Evolutionary conservation across 2,329 filamentous ascomycete species (phyloP).

Genomic region (Aspergillus pseudotamarii): DNA sequence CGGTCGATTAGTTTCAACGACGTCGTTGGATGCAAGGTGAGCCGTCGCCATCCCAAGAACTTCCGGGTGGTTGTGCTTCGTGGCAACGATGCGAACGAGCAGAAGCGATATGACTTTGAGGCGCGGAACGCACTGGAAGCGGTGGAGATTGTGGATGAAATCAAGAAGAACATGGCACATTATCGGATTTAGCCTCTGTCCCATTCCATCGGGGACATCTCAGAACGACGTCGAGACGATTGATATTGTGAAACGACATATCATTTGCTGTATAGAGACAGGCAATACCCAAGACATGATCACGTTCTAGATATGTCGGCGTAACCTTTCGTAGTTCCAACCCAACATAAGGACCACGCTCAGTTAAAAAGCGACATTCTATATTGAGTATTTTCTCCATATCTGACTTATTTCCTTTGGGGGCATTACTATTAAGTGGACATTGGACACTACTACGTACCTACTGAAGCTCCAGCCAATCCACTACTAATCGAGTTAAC

Average conservation of each 20-base stretch:
- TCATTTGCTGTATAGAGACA: not conserved
- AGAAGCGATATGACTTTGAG: constrained; percentile 70
- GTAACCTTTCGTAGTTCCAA: not conserved
- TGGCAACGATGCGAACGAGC: constrained; percentile 63
- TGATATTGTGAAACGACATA: not conserved
- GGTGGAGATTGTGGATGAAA: constrained; percentile 64
- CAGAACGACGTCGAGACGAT: not conserved
- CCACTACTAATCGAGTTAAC: too few species aligned
- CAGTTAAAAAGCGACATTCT: too few species aligned
- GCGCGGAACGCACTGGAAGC: constrained; percentile 60
- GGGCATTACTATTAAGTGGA: not conserved
- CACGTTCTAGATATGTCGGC: not conserved
- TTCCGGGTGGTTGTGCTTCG: constrained; percentile 64
- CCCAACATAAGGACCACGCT: too few species aligned
- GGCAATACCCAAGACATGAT: not conserved
- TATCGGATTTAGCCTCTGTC: constrained; percentile 39
- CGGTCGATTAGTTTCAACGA: constrained; percentile 66
- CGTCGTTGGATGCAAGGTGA: constrained; percentile 68
- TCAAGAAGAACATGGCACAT: constrained; percentile 60
- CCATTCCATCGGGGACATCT: not conserved
- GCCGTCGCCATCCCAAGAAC: constrained; percentile 65
- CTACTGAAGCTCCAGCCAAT: not conserved
- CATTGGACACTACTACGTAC: not conserved
- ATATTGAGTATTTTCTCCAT: not conserved
- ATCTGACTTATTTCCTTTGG: not conserved